Conservation (phyloP, 2,329 filamentous ascomycete genomes). For the Aureobasidium sp. region DNA sequence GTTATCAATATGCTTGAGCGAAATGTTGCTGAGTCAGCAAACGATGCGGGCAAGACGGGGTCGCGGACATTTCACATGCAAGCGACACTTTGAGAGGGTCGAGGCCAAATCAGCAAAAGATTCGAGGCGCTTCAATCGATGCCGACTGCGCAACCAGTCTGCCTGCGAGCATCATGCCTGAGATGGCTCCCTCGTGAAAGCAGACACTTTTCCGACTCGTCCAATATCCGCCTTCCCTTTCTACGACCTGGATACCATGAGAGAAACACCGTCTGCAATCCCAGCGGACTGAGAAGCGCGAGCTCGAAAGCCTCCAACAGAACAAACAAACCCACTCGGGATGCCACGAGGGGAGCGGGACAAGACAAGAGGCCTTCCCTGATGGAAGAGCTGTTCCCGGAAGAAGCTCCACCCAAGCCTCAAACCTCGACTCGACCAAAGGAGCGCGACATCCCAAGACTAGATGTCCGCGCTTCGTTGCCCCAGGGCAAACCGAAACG, state of each 20-base stretch:
- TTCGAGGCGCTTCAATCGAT: constrained; percentile 10
- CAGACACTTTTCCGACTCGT: background rate
- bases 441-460: constrained; percentile 29
- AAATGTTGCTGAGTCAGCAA: constrained; percentile 7
- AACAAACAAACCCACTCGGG: background rate
- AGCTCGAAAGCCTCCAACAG: background rate
- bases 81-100: background rate
- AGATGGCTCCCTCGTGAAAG: constrained; percentile 10
- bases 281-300: background rate
- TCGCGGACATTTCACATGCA: constrained; percentile 5
- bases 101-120: background rate
- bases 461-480: constrained; percentile 17
- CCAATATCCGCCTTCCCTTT: background rate
- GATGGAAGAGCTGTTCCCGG: constrained; percentile 49
- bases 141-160: constrained; percentile 6
- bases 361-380: constrained; percentile 30
- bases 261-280: background rate
- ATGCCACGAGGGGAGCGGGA: background rate
- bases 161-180: constrained; percentile 14
- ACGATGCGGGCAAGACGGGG: constrained; percentile 2
- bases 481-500: background rate
- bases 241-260: background rate
- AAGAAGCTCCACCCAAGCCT: constrained; percentile 31
- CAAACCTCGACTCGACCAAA: constrained; percentile 21
- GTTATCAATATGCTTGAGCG: background rate